These are phyloP conservation scores for Umbelopsis ramanniana DNA, from an alignment of 192 early-diverging fungal genomes.

Conservation along the genomic window DNA sequence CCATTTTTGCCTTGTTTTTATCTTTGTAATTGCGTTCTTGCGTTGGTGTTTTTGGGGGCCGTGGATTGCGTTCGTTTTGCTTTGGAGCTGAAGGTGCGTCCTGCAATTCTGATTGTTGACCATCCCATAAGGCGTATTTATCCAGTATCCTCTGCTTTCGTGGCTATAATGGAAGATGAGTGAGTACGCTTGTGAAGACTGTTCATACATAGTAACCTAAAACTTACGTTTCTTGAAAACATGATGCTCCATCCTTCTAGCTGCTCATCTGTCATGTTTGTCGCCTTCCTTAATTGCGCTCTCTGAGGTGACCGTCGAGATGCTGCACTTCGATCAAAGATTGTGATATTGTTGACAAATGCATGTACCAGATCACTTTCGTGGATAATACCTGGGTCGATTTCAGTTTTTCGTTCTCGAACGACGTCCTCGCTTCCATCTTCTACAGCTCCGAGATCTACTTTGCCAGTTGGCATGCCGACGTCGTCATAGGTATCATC, in stretches of 20 bases:
- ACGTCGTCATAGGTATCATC: slow-evolving; percentile 91
- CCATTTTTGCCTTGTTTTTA: slow-evolving; percentile 67
- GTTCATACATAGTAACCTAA: slow-evolving; percentile 3
- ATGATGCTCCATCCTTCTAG: slow-evolving; percentile 93
- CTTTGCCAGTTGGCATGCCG: slow-evolving; percentile 60
- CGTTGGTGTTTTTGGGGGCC: slow-evolving; percentile 31
- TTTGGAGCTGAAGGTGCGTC: slow-evolving; percentile 8
- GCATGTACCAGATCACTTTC: slow-evolving; percentile 67
- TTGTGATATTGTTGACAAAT: slow-evolving; percentile 57
- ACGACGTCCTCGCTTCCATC: slow-evolving; percentile 47
- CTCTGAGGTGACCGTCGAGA: slow-evolving; percentile 67
- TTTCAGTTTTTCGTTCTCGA: slow-evolving; percentile 13
- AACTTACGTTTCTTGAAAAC: slow-evolving; percentile 80
- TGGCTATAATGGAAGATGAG: slow-evolving; percentile 49
- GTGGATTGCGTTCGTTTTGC: slow-evolving; percentile 22
- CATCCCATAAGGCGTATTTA: slow-evolving; percentile 60
- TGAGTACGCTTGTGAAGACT: background rate
- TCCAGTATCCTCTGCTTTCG: slow-evolving; percentile 63
- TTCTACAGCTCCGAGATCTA: slow-evolving; percentile 60
- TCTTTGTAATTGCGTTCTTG: slow-evolving; percentile 53
- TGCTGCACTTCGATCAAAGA: slow-evolving; percentile 66
- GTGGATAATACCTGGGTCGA: slow-evolving; percentile 63
- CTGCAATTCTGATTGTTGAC: slow-evolving; percentile 47
- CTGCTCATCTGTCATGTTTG: slow-evolving; percentile 87
- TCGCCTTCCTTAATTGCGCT: slow-evolving; percentile 60